Percentiles rank a stretch among this genome's conserved stretches.
These are phyloP conservation scores for Boletus sp. DNA, from an alignment of 768 basidiomycete genomes.

Conservation along the genomic window DNA sequence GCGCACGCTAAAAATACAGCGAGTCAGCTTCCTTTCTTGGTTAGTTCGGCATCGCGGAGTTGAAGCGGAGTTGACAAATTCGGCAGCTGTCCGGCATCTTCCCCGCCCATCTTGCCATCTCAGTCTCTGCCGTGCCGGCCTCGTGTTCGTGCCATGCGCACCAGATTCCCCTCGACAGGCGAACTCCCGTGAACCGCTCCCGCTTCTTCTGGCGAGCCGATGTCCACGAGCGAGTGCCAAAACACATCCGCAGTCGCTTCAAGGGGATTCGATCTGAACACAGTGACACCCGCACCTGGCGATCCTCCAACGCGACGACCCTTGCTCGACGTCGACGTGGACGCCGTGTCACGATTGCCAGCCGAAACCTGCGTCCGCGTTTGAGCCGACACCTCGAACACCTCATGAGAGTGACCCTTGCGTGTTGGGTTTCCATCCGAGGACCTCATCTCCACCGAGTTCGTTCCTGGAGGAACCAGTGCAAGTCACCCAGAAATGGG, in stretches of 20 bases:
- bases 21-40: slow-evolving; percentile 22
- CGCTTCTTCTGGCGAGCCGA: background rate
- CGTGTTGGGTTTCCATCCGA: slow-evolving; percentile 13
- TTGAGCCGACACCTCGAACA: slow-evolving; percentile 6
- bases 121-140: slow-evolving; percentile 5
- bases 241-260: background rate
- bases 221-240: background rate
- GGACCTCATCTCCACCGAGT: slow-evolving; percentile 5
- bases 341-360: background rate
- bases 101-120: background rate
- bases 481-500: slow-evolving; percentile 2
- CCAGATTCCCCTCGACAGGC: slow-evolving; percentile 6
- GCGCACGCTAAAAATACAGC: slow-evolving; percentile 12
- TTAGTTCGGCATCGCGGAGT: slow-evolving; percentile 24
- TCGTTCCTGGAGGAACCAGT: slow-evolving; percentile 1
- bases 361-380: slow-evolving; percentile 4
- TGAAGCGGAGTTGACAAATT: slow-evolving; percentile 9
- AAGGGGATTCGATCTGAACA: no score
- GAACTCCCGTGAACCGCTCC: slow-evolving; percentile 5
- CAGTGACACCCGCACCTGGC: no score
- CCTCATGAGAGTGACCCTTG: slow-evolving; percentile 4
- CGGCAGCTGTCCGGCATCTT: slow-evolving; percentile 9
- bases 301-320: slow-evolving; percentile 14
- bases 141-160: slow-evolving; percentile 13
- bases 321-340: background rate